Conservation (phyloP, 495 filamentous ascomycete species). For the Podospora pseudopauciseta region DNA sequence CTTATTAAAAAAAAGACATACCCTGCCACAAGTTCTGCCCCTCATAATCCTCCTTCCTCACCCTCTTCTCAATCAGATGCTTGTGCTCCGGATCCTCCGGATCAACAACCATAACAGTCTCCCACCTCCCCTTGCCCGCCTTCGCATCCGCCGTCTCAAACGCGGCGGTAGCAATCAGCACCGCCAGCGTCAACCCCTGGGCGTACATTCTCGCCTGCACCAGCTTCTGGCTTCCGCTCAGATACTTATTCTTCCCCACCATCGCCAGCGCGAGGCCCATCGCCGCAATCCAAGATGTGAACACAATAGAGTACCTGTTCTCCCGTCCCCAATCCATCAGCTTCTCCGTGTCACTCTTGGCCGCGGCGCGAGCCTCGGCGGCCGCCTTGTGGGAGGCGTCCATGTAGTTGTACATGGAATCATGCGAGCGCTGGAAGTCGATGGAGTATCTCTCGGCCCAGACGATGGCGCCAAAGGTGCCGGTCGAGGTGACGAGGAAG, state of each 20-base stretch:
- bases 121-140: conserved; percentile 70
- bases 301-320: conserved; percentile 88
- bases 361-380: conserved; percentile 38
- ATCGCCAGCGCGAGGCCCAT: conserved; percentile 75
- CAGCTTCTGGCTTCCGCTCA: conserved; percentile 79
- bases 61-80: conserved; percentile 66
- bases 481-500: conserved; percentile 80
- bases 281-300: conserved; percentile 73
- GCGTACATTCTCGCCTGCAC: conserved; percentile 98
- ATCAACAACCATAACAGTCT: conserved; percentile 68
- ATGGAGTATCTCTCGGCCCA: conserved; percentile 77
- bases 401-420: conserved; percentile 62
- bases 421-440: conserved; percentile 63
- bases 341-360: conserved; percentile 42
- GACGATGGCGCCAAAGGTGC: conserved; percentile 83
- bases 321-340: conserved; percentile 61
- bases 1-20: conserved; percentile 33
- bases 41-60: conserved; percentile 67
- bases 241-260: conserved; percentile 73
- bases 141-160: conserved; percentile 85
- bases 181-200: conserved; percentile 88
- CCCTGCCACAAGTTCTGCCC: conserved; percentile 87
- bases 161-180: conserved; percentile 79
- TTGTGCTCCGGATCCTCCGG: conserved; percentile 68
- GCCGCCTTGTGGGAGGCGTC: conserved; percentile 51